Percentiles rank a stretch among this genome's conserved stretches.
Conservation (phyloP, 148 eudicot genomes). For the Cornus controversa region DNA sequence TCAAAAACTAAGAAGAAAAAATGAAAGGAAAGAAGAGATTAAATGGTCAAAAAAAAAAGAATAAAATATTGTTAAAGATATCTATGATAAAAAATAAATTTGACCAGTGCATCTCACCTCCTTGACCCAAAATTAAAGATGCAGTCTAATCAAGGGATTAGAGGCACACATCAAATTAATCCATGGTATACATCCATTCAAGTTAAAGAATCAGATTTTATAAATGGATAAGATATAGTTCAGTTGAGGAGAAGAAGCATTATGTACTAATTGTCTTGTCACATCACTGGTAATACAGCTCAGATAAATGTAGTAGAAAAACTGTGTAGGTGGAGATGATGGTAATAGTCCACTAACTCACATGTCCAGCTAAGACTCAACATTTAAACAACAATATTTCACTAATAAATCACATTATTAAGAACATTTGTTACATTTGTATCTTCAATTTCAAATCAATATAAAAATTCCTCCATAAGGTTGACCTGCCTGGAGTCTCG, state of each 20-base stretch:
- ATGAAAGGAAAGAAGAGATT: not conserved
- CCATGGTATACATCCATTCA: not conserved
- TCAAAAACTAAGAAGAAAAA: conserved; percentile 1
- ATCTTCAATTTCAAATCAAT: conserved; percentile 2
- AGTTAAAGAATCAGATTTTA: not conserved
- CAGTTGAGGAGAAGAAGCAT: not conserved
- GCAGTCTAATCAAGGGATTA: not conserved
- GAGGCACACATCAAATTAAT: not conserved
- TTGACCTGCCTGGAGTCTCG: conserved; percentile 84
- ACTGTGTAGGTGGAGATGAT: not conserved
- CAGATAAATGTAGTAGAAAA: not conserved
- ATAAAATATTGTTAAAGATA: not conserved
- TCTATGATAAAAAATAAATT: not conserved
- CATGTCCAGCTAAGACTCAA: not conserved
- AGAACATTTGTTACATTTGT: not conserved
- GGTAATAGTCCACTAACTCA: not conserved
- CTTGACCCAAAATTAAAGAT: not conserved
- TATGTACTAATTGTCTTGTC: not conserved
- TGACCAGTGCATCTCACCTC: not conserved
- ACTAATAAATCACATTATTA: not conserved
- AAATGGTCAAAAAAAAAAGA: not conserved
- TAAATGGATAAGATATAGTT: not conserved
- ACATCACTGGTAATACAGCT: not conserved
- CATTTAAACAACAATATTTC: conserved; percentile 1
- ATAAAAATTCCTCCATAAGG: not conserved